Conservation (phyloP, 352 stramenopile genomes). For the Pilasporangium apinafurcum region DNA sequence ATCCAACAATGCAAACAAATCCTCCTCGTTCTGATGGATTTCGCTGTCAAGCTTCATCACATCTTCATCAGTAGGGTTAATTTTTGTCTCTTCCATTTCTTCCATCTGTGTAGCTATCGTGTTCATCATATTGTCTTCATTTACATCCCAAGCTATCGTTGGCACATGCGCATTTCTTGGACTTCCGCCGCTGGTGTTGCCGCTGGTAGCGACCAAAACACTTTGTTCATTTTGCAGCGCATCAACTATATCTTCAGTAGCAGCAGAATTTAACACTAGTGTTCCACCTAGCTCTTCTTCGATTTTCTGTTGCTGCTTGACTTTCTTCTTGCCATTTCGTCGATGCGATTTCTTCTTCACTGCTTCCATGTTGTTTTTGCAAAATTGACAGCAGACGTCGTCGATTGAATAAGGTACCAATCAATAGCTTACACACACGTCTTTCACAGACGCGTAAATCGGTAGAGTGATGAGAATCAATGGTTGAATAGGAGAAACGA, state of each 20-base stretch:
- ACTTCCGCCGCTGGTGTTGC: slow-evolving; percentile 1
- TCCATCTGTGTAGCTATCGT: slow-evolving; percentile 9
- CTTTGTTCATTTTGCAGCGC: not conserved
- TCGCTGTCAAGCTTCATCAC: slow-evolving; percentile 18
- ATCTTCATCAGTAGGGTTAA: not conserved
- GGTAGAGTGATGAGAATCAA: too few relatives aligned
- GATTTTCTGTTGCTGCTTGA: slow-evolving; percentile 12
- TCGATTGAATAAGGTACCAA: too few relatives aligned
- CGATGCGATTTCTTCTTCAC: slow-evolving; percentile 4
- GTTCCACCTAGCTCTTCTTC: slow-evolving; percentile 7
- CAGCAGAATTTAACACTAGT: not conserved
- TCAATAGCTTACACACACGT: too few relatives aligned
- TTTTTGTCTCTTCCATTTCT: slow-evolving; percentile 1
- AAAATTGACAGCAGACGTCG: too few relatives aligned
- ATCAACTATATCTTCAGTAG: too few relatives aligned
- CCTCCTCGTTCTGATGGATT: slow-evolving; percentile 54
- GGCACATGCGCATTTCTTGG: slow-evolving; percentile 1
- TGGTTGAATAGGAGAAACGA: too few relatives aligned
- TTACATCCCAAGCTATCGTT: slow-evolving; percentile 5
- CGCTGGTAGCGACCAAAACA: not conserved
- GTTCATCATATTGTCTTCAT: slow-evolving; percentile 3
- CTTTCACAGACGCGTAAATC: too few relatives aligned
- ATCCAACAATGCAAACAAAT: slow-evolving; percentile 39
- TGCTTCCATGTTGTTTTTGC: slow-evolving; percentile 4
- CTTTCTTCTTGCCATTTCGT: not conserved